These are phyloP conservation scores for Eremothecium gossypii DNA, from an alignment of 1,139 yeast species.

Conservation along the genomic window DNA sequence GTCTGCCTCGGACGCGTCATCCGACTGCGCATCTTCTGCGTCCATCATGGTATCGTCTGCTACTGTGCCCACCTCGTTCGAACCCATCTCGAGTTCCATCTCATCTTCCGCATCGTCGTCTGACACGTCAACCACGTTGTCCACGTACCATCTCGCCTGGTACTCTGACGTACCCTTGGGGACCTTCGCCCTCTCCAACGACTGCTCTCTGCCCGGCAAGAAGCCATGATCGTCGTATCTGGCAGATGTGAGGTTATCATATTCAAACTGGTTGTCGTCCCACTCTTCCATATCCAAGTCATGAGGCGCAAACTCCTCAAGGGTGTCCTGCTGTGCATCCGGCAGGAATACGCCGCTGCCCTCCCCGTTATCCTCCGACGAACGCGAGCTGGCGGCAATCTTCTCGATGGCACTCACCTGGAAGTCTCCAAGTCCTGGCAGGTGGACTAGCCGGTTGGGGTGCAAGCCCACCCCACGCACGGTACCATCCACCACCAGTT, in stretches of 20 bases:
- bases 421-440: slow-evolving; percentile 87
- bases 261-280: slow-evolving; percentile 37
- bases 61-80: slow-evolving; percentile 26
- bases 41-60: slow-evolving; percentile 29
- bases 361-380: slow-evolving; percentile 15
- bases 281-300: slow-evolving; percentile 46
- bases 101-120: slow-evolving; percentile 38
- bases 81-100: slow-evolving; percentile 32
- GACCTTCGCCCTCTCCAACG: slow-evolving; percentile 36
- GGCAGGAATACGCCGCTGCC: slow-evolving; percentile 33
- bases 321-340: slow-evolving; percentile 48
- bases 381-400: slow-evolving; percentile 24
- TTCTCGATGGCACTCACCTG: slow-evolving; percentile 62
- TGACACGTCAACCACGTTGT: slow-evolving; percentile 45
- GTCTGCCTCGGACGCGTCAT: not conserved
- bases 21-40: slow-evolving; percentile 18
- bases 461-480: slow-evolving; percentile 82
- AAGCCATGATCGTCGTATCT: slow-evolving; percentile 65
- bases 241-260: slow-evolving; percentile 42
- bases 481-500: slow-evolving; percentile 63
- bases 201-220: slow-evolving; percentile 37
- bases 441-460: slow-evolving; percentile 67
- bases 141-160: slow-evolving; percentile 88
- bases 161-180: slow-evolving; percentile 91
- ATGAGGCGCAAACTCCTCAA: slow-evolving; percentile 58